Conservation (phyloP, 78 protist species). For the Protostelium mycophagum region DNA sequence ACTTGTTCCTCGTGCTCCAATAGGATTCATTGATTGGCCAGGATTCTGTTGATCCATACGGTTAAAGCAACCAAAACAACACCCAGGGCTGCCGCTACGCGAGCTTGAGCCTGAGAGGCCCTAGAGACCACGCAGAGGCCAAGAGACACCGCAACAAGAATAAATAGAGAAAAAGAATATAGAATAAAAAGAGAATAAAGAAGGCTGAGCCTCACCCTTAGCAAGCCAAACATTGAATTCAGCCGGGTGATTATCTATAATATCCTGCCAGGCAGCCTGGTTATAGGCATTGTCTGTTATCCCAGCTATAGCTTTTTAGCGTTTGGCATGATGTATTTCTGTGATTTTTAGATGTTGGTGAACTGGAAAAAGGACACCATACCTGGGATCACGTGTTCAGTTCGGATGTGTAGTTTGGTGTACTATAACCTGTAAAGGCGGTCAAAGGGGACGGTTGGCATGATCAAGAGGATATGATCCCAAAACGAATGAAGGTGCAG, state of each 20-base stretch:
- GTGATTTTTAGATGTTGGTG: neutral
- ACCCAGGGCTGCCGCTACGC: neutral
- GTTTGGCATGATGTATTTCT: constrained; percentile 1
- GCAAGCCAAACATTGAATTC: neutral
- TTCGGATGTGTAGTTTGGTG: no score
- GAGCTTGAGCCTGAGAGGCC: constrained; percentile 1
- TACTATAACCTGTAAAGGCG: neutral
- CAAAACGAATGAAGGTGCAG: no score
- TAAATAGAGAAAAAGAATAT: neutral
- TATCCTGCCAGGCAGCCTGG: constrained; percentile 2
- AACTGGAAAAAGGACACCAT: neutral
- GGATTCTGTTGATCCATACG: neutral
- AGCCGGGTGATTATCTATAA: neutral
- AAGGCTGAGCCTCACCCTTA: neutral
- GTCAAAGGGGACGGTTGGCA: neutral
- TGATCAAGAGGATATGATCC: no score
- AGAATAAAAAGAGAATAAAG: no score
- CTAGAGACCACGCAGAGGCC: neutral
- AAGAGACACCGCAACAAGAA: neutral
- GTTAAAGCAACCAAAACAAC: no score
- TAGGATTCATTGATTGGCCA: neutral
- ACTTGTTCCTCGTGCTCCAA: neutral
- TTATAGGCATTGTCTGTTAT: neutral
- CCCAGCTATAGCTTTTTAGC: neutral
- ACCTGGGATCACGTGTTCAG: neutral